Evolutionary conservation across 768 basidiomycete genomes (phyloP).

Genomic region (Boletus huronensis): DNA sequence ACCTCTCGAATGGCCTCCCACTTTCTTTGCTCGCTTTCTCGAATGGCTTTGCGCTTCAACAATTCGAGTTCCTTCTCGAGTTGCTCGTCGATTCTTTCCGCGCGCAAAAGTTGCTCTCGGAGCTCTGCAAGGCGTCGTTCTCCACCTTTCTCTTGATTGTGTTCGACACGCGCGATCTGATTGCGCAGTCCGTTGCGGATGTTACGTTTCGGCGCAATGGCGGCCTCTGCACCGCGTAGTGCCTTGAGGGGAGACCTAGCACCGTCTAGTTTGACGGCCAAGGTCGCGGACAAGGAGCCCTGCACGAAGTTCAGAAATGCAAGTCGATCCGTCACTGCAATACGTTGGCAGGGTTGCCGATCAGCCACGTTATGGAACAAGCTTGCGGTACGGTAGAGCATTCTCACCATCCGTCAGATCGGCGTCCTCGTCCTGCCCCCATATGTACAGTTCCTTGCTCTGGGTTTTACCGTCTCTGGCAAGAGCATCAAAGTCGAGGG

Average conservation of each 20-base stretch:
- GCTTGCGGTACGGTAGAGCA: background rate
- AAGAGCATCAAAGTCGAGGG: constrained; percentile 67
- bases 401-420: constrained; percentile 74
- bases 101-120: constrained; percentile 62
- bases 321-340: constrained; percentile 70
- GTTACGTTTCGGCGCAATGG: constrained; percentile 58
- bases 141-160: constrained; percentile 57
- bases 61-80: constrained; percentile 70
- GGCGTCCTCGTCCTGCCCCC: constrained; percentile 69
- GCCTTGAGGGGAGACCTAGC: constrained; percentile 68
- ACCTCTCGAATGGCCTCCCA: constrained; percentile 86
- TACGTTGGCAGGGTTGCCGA: background rate
- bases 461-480: constrained; percentile 64
- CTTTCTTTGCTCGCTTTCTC: constrained; percentile 70
- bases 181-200: constrained; percentile 52
- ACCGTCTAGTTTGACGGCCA: constrained; percentile 59
- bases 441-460: constrained; percentile 83
- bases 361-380: background rate
- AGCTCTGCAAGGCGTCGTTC: constrained; percentile 72
- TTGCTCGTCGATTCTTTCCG: constrained; percentile 57
- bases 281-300: constrained; percentile 58
- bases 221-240: constrained; percentile 66
- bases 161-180: constrained; percentile 65
- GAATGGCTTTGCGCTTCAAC: constrained; percentile 70
- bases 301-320: constrained; percentile 79